Conservation (phyloP, 306 rosid species). For the Sophora flavescens region DNA sequence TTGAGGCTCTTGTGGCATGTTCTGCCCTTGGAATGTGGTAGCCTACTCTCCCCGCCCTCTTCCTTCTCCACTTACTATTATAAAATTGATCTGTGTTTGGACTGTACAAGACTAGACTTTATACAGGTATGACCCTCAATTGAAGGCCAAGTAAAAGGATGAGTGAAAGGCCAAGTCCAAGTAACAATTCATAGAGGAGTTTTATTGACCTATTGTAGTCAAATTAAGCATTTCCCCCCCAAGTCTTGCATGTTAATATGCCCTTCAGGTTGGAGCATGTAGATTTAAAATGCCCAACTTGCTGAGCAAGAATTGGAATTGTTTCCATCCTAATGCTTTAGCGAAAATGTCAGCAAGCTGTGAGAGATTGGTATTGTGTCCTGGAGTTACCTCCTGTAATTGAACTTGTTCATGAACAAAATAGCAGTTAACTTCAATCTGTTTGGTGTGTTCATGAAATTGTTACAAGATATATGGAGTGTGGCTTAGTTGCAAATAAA, state of each 20-base stretch:
- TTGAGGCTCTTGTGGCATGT: background rate
- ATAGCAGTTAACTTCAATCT: background rate
- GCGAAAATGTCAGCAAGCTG: background rate
- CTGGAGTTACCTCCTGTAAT: background rate
- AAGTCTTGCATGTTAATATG: background rate
- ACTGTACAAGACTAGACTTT: background rate
- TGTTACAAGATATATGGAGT: background rate
- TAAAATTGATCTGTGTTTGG: background rate
- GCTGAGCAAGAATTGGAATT: background rate
- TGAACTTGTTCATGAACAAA: background rate
- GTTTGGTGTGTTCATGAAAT: background rate
- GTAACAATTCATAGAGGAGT: background rate
- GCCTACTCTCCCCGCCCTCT: background rate
- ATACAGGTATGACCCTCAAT: background rate
- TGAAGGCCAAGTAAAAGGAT: background rate
- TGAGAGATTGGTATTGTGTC: background rate
- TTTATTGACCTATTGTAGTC: constrained; percentile 5
- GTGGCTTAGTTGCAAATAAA: background rate
- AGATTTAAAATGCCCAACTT: background rate
- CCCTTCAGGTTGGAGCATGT: constrained; percentile 16
- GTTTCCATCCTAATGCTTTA: background rate
- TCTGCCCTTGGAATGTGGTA: background rate
- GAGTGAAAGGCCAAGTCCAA: background rate
- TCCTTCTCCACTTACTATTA: background rate
- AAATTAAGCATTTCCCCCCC: background rate